phyloP scores from a whole-genome alignment of 2,329 filamentous ascomycete genomes.

The Trichophyton rubrum region DNA sequence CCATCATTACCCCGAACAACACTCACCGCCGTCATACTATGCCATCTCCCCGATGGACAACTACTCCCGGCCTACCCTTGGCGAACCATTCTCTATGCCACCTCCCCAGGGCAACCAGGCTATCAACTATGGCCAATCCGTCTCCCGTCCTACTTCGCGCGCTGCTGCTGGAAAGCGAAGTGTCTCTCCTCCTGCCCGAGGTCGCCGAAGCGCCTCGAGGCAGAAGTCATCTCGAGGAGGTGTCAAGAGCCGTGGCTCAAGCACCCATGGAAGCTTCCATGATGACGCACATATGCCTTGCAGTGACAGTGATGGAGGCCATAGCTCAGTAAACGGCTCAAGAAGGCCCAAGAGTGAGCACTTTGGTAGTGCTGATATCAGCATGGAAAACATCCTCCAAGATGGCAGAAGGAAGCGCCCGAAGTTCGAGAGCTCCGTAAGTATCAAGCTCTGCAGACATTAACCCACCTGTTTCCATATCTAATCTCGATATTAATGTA shows the following conservation, averaged over 20 bases:
- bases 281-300: constrained; percentile 66
- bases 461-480: not conserved
- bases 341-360: constrained; percentile 69
- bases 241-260: constrained; percentile 55
- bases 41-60: constrained; percentile 38
- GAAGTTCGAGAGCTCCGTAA: constrained; percentile 93
- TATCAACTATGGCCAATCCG: constrained; percentile 47
- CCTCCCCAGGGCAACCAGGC: constrained; percentile 41
- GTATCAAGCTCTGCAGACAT: constrained; percentile 27
- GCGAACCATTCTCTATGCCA: constrained; percentile 52
- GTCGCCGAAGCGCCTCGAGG: constrained; percentile 64
- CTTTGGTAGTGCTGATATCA: constrained; percentile 90
- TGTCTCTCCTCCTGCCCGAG: constrained; percentile 58
- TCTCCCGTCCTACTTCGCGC: constrained; percentile 56
- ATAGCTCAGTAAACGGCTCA: constrained; percentile 57
- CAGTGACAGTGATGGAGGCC: constrained; percentile 75
- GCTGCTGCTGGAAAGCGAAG: constrained; percentile 60
- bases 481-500: constrained; percentile 5
- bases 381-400: constrained; percentile 94
- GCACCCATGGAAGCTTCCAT: constrained; percentile 44
- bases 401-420: constrained; percentile 89
- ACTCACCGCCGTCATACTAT: constrained; percentile 33
- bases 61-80: constrained; percentile 47
- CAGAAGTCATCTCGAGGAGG: constrained; percentile 58
- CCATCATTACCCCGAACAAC: constrained; percentile 39